These are phyloP conservation scores for Orbilia blumenaviensis DNA, from an alignment of 2,329 filamentous ascomycete genomes.

Conservation along the genomic window DNA sequence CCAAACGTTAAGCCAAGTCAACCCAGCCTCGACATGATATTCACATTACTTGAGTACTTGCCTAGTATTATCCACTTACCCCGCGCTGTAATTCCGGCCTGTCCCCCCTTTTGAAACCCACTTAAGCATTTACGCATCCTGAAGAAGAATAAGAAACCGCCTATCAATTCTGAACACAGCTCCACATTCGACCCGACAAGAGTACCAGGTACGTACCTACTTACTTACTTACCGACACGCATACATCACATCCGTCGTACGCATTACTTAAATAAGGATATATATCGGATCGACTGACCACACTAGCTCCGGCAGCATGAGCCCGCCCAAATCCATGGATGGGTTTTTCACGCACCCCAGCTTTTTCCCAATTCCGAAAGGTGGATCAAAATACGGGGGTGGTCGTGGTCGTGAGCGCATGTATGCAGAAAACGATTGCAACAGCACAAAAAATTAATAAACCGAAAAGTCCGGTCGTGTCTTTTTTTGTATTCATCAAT, in stretches of 20 bases:
- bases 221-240: too few species aligned
- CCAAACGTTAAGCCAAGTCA: too few species aligned
- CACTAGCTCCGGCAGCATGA: slow-evolving; percentile 40
- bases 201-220: too few species aligned
- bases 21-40: neutral
- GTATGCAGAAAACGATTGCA: neutral
- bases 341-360: slow-evolving; percentile 50
- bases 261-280: neutral
- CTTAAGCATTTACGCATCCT: neutral
- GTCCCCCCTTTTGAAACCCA: neutral
- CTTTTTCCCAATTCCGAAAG: slow-evolving; percentile 29
- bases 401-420: neutral
- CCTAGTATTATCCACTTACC: neutral
- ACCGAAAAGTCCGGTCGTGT: neutral
- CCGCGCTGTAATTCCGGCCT: slow-evolving; percentile 47
- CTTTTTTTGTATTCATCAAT: neutral
- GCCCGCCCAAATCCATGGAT: slow-evolving; percentile 48
- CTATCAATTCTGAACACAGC: too few species aligned
- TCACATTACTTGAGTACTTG: too few species aligned
- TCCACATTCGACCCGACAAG: too few species aligned
- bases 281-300: slow-evolving; percentile 47
- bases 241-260: too few species aligned
- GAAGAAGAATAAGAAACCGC: too few species aligned
- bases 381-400: neutral
- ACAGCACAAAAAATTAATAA: neutral